Base-by-base conservation (phyloP, 495 filamentous ascomycete genomes). In the Aspergillus leporis region DNA sequence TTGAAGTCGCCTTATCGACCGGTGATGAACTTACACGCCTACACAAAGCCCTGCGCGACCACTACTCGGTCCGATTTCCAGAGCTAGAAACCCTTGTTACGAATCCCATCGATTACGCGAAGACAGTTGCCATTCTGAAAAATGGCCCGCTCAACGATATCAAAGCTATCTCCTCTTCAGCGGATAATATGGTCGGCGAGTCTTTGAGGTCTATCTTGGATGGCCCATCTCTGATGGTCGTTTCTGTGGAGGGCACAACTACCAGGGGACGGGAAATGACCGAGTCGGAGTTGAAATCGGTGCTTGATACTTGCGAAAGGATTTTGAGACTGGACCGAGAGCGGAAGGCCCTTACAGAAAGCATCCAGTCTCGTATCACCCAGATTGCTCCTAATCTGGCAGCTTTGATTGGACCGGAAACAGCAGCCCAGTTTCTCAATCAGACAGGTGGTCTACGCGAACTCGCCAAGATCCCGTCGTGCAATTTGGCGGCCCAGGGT, bases 321-420 rank as follows among this genome's bases (percentile, higher is more conserved):
- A 90, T 91, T 40, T 78, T 97, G 40, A 84, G 85, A 55, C 87
- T 98, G 16, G 93, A 98, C 65, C 85, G 83, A 48, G 93, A 93
- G 48, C 96, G 96, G 70, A 88, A 83, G 55, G 89, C 85, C 32
- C 84, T 98, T 49, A 97, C 92, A 4, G 88, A 94, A 64, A 98
- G 93, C 66, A 93, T 97, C n/a, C 88, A 96, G 75, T 97, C 93
- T 34, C 91, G 94, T 59, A 97, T 98, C 90, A 93, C 85, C 63
- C 82, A 96, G 48, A 97, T 97, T 66, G 94, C 95, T 12, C 94
- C 94, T 9, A 98, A 98, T 64, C 78, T 97, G 36, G 95, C 95
- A n/a, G 86, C 86, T 18, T 83, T 98, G 31, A 88, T 98, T 56
- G 94, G 95, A 45, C 92, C 93, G 2, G 82, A 96, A n/a, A 97